Percentiles rank a stretch among this genome's conserved stretches.
phyloP scores from a whole-genome alignment of 2,329 filamentous ascomycete genomes.

The Leptographium wingfieldii region DNA sequence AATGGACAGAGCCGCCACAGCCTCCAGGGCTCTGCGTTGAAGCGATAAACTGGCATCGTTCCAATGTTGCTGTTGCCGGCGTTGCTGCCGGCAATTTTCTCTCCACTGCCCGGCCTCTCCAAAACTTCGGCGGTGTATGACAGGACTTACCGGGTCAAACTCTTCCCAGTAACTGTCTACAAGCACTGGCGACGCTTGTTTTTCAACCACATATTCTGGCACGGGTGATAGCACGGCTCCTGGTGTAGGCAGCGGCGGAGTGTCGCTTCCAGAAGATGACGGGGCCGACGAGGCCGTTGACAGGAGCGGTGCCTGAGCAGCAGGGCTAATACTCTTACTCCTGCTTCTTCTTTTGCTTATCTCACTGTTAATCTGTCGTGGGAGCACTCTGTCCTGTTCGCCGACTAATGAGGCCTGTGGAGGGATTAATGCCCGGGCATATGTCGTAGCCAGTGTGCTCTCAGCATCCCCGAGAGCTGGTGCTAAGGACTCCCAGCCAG shows the following conservation, averaged over 20 bases:
- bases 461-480: not conserved
- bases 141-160: not conserved
- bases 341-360: not conserved
- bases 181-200: not conserved
- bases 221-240: not conserved
- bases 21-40: not conserved
- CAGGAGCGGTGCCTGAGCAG: not conserved
- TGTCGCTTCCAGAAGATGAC: not conserved
- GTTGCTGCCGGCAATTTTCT: not conserved
- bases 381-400: not conserved
- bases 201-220: too few species aligned
- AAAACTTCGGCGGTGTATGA: not conserved
- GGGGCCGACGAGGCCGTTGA: not conserved
- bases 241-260: not conserved
- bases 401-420: not conserved
- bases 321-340: not conserved
- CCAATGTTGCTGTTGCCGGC: too few species aligned
- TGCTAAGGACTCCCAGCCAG: not conserved
- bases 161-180: not conserved
- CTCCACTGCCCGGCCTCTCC: not conserved
- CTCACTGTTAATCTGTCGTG: not conserved
- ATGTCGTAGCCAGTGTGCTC: not conserved
- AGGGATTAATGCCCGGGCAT: not conserved
- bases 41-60: not conserved
- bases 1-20: not conserved